These are phyloP conservation scores for Torulaspora pretoriensis DNA, from an alignment of 1,139 yeast species.

Conservation along the genomic window DNA sequence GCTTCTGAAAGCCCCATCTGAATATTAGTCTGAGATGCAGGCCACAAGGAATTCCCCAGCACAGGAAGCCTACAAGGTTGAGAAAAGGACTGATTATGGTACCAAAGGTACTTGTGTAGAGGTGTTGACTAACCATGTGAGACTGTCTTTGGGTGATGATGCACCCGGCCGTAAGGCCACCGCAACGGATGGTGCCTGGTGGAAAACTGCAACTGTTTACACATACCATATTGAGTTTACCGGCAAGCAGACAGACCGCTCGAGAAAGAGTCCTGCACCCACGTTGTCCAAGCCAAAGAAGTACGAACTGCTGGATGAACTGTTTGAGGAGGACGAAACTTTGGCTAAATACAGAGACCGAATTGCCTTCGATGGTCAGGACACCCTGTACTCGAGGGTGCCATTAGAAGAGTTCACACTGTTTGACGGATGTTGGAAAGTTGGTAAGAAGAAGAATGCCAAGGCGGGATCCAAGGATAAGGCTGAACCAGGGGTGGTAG, in stretches of 20 bases:
- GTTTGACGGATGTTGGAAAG: conserved; percentile 25
- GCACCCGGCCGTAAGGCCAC: conserved; percentile 4
- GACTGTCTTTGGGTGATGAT: conserved; percentile 15
- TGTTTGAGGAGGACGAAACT: conserved; percentile 22
- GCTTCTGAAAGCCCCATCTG: too few species aligned
- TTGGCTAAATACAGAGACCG: conserved; percentile 20
- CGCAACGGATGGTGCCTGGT: conserved; percentile 17
- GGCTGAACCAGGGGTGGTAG: background rate
- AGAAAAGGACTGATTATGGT: conserved; percentile 22
- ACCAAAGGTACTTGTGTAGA: conserved; percentile 24
- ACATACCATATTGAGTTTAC: conserved; percentile 21
- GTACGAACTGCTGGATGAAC: conserved; percentile 20
- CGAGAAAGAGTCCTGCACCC: background rate
- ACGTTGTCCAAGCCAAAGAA: conserved; percentile 12
- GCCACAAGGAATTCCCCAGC: background rate
- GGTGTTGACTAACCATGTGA: conserved; percentile 4
- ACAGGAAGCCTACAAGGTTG: conserved; percentile 11
- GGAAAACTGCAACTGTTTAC: conserved; percentile 21
- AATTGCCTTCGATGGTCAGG: conserved; percentile 27
- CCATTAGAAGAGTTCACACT: conserved; percentile 26
- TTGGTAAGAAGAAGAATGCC: conserved; percentile 14
- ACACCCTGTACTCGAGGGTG: conserved; percentile 22
- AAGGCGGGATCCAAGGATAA: conserved; percentile 9
- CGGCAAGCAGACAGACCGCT: background rate
- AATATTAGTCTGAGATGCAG: background rate